These are phyloP conservation scores for Flaveria trinervia DNA, from an alignment of 129 eudicot genomes.

Conservation along the genomic window DNA sequence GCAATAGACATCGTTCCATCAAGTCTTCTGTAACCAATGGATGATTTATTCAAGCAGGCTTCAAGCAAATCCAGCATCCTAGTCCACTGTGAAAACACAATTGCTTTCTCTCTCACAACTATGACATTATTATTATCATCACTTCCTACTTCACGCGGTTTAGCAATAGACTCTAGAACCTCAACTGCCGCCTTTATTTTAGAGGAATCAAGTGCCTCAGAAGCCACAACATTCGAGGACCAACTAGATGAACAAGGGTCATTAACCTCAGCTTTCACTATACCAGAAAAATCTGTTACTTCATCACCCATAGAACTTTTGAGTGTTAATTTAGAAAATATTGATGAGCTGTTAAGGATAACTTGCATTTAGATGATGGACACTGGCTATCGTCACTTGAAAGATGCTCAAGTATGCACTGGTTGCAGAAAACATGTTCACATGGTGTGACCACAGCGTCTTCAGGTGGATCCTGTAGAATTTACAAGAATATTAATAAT, in stretches of 20 bases:
- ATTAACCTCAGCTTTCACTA: slow-evolving; percentile 33
- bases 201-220: slow-evolving; percentile 69
- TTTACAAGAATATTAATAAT: neutral
- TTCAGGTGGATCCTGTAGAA: slow-evolving; percentile 89
- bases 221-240: slow-evolving; percentile 69
- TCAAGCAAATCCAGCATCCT: slow-evolving; percentile 98
- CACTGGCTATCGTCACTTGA: slow-evolving; percentile 84
- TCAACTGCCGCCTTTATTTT: slow-evolving; percentile 85
- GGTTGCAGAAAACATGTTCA: slow-evolving; percentile 94
- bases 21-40: slow-evolving; percentile 77
- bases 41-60: slow-evolving; percentile 62
- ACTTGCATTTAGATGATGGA: slow-evolving; percentile 73
- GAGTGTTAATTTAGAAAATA: slow-evolving; percentile 66
- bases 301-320: slow-evolving; percentile 47
- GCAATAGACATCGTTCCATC: slow-evolving; percentile 94
- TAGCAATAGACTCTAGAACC: slow-evolving; percentile 57
- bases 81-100: slow-evolving; percentile 99
- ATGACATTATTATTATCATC: slow-evolving; percentile 24
- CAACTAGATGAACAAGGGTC: slow-evolving; percentile 38
- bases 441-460: slow-evolving; percentile 94
- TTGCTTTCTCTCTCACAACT: slow-evolving; percentile 78
- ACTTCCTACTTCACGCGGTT: slow-evolving; percentile 28
- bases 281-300: slow-evolving; percentile 28
- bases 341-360: slow-evolving; percentile 45
- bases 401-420: slow-evolving; percentile 83